Base-by-base conservation (phyloP, 1,284 basidiomycete species). In the Moesziomyces sp. region DNA sequence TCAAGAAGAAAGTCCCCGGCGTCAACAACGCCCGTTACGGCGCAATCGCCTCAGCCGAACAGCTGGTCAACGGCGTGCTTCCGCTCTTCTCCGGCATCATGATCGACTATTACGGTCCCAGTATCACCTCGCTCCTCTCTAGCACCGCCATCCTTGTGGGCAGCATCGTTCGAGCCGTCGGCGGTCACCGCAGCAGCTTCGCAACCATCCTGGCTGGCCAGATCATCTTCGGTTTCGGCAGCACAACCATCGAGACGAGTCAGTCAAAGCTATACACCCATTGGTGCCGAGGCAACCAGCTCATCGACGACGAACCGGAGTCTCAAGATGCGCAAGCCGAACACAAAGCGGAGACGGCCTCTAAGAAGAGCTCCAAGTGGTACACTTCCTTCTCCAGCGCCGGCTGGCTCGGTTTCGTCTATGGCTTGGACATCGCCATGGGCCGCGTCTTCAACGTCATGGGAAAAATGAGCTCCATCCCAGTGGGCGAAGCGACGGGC, bases 11-110 rank as follows among this genome's bases (percentile, higher is more conserved):
- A 55, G 60, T 70, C 33, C 35, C 47, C 3, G 47, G 52, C 13
- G 79, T 87, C 81, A 90, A 89, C 86, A 88, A 87, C 40, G 88
- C 90, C 80, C 90, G 90, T 66, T 88, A 88, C 56, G 87, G 86
- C 51, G 86, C 84, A 63, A 86, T 87, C 61, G 56, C 81, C 9
- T 85, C 84, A 5, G 84, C 85, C 4, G 72, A 78, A 13, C 81
- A 76, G 52, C 79, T 86, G 19, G 82, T 85, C 70, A 86, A 86
- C n/a, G 85, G 88, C 1, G 67, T 86, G 19, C 72, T 86, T 6
- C 86, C 86, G 3, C 80, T 86, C 53, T 80, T 87, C 18, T 84
- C 84, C 3, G 86, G 86, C 40, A 77, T 85, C 40, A 75, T 82
- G 14, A 85, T 86, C 75, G 86, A 87, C 72, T 85, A 85, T 58